A percentile compares a stretch with the other conserved stretches of the same genome.
Conservation (phyloP, 257 asterid genomes). For the Primulina eburnea region DNA sequence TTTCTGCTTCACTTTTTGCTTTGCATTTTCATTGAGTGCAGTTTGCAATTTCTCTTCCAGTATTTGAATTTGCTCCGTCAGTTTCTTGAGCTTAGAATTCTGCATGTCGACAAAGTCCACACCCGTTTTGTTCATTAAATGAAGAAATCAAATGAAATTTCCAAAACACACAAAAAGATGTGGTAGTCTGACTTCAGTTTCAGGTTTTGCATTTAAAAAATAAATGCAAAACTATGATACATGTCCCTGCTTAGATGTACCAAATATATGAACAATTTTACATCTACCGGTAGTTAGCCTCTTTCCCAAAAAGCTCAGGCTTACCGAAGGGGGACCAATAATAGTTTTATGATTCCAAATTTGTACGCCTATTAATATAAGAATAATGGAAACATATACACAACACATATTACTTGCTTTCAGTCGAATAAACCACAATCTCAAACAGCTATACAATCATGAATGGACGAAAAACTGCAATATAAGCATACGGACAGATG, state of each 20-base stretch:
- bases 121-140: constrained; percentile 19
- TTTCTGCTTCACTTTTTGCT: constrained; percentile 77
- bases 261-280: background rate
- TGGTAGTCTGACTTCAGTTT: background rate
- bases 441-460: background rate
- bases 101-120: constrained; percentile 36
- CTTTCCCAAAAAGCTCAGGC: background rate
- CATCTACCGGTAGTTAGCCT: background rate
- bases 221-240: constrained; percentile 2
- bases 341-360: background rate
- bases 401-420: background rate
- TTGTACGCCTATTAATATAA: background rate
- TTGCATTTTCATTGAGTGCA: constrained; percentile 84
- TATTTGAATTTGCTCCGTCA: constrained; percentile 55
- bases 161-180: background rate
- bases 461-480: background rate
- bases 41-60: constrained; percentile 86
- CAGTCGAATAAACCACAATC: background rate
- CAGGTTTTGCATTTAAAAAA: constrained; percentile 17
- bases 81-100: constrained; percentile 82
- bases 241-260: background rate
- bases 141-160: no score
- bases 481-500: background rate
- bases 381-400: background rate
- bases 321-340: background rate